Evolutionary conservation across 352 stramenopile genomes (phyloP), one percentile per base, ranked within the genome.

Genomic region (Phytophthora syringae): DNA sequence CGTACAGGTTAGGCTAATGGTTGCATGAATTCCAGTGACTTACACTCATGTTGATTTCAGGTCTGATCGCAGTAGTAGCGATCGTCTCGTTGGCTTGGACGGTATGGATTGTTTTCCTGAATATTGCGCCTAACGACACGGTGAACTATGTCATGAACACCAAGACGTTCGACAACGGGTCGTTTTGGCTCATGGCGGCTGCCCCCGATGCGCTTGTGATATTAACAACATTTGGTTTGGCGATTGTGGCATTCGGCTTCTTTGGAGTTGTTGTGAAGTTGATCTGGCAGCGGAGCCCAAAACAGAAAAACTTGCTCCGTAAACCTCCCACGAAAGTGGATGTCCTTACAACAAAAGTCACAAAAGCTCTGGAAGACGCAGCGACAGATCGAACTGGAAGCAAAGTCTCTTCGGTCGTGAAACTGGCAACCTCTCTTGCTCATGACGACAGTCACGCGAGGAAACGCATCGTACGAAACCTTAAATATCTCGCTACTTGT

Each of bases 81-180:
- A n/a, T n/a, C n/a, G n/a, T n/a, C n/a, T n/a, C n/a, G n/a, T n/a
- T n/a, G n/a, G n/a, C n/a, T 7, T 75, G 64, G 68, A 66, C 62
- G 21, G 4, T 76, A 0, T 74, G 70, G 59, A 39, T 79, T 0
- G 42, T 74, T 15, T 18, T 71, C 7, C 28, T 81, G 2, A 76
- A 61, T n/a, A 24, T 69, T 5, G 32, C 36, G 3, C 69, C 69
- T 0, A 76, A 58, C 7, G 47, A 61, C n/a, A 78, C 52, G 0
- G 66, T 76, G 22, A 81, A 78, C 24, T 34, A 21, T 7, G 51
- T 76, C 40, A 78, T 78, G 66, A 54, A 64, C 30, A 78, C 73
- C 0, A 20, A 57, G 13, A 59, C 45, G 4, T 70, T 74, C 12
- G 65, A 81, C 37, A 40, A 70, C 21, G 69, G 73, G 2, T 56